phyloP scores from a whole-genome alignment of 176 grass and related monocot genomes.

The Thinopyrum elongatum region DNA sequence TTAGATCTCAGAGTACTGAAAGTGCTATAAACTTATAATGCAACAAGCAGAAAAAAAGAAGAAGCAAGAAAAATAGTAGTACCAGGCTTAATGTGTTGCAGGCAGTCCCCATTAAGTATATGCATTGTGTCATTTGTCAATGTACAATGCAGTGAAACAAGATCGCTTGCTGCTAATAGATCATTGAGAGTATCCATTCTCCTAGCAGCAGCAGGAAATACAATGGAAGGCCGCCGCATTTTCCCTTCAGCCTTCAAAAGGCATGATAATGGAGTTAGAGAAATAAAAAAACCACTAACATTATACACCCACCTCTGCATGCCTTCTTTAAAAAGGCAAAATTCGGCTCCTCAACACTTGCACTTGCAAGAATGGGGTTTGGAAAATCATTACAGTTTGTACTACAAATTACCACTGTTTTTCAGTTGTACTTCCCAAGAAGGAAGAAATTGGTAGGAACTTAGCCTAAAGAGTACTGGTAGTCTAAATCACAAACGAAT shows the following conservation, averaged over 20 bases:
- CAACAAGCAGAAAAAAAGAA: neutral
- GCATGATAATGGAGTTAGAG: constrained; percentile 4
- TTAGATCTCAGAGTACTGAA: constrained; percentile 10
- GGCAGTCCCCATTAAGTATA: constrained; percentile 78
- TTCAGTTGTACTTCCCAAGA: neutral
- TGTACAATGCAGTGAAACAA: constrained; percentile 90
- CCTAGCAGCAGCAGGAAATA: constrained; percentile 83
- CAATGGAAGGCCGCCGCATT: constrained; percentile 57
- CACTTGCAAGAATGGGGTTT: neutral
- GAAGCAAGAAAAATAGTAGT: constrained; percentile 34
- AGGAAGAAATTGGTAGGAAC: neutral
- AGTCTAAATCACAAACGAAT: neutral
- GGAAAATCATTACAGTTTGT: neutral
- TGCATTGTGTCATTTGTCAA: constrained; percentile 93
- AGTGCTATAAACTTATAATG: neutral
- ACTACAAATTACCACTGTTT: neutral
- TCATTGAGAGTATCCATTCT: constrained; percentile 99
- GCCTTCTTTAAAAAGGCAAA: too few species aligned
- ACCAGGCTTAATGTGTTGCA: constrained; percentile 93
- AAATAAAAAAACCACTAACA: neutral
- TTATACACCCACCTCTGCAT: neutral
- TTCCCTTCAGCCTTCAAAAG: constrained; percentile 54
- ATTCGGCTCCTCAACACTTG: neutral
- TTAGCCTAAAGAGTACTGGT: neutral
- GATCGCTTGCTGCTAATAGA: constrained; percentile 85